Evolutionary conservation across 2,329 filamentous ascomycete species (phyloP), one percentile per base, ranked within the genome.

Genomic region (Sclerotinia minor): DNA sequence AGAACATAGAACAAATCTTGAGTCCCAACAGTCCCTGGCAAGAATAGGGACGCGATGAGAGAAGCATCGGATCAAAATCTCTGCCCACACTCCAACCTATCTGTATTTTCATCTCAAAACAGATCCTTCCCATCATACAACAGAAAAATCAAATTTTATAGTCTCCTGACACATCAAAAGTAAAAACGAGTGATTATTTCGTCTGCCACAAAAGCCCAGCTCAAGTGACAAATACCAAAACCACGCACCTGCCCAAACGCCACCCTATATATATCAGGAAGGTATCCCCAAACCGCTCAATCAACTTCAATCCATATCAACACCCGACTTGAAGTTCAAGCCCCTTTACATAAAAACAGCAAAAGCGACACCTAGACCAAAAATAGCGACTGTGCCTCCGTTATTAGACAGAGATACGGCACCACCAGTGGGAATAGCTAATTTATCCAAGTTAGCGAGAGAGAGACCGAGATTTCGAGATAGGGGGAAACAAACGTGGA

Each of bases 261-360:
- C 60, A 19, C 45, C 47, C 32, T 53, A 53, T 41, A 24, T 32
- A 53, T 6, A 26, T 53, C 24, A 53, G n/a, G 24, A 64, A 41
- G n/a, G 32, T 53, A 52, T 53, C 19, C 49, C 35, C 47, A 64
- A 53, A 24, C 8, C 15, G 17, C 11, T n/a, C 35, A 50, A 38
- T 11, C 32, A 17, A 38, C 24, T 19, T n/a, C 7, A 26, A 58
- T 59, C 8, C n/a, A 38, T 50, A n/a, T 24, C 15, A 54, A 52
- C 17, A 3, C 24, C 24, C 24, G 4, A 21, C 45, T 35, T 21
- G 17, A 29, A 44, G 4, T 35, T n/a, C 21, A 50, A 50, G 9
- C 19, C 21, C 11, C 41, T 70, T 71, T 74, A 76, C 73, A 76
- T 76, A 69, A 76, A 77, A 32, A 77, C 69, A 29, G 74, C 75